A percentile compares a stretch with the other conserved stretches of the same genome.
phyloP scores from a whole-genome alignment of 257 asterid genomes.

The Jacaranda copaia region DNA sequence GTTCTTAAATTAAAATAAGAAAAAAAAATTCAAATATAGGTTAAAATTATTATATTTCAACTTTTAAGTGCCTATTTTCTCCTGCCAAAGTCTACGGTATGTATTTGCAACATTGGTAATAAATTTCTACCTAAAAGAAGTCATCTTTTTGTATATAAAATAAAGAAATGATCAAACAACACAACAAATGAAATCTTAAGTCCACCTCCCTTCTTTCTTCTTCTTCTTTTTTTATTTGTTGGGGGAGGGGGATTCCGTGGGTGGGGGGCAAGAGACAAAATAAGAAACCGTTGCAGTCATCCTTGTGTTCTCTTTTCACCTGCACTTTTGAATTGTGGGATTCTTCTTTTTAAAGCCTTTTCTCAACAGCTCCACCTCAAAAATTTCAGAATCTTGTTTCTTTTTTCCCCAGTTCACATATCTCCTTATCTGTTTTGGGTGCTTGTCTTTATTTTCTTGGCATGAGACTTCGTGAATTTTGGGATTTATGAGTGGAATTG shows the following conservation, averaged over 20 bases:
- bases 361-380: conserved; percentile 27
- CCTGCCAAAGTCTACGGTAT: not conserved
- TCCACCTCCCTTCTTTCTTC: too few species aligned
- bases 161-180: too few species aligned
- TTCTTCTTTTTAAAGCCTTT: conserved; percentile 24
- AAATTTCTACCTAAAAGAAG: too few species aligned
- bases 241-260: too few species aligned
- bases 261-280: conserved; percentile 49
- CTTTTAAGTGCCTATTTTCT: conserved; percentile 9
- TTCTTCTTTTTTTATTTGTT: too few species aligned
- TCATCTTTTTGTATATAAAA: too few species aligned
- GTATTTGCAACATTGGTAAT: not conserved
- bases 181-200: too few species aligned
- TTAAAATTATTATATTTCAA: not conserved
- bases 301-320: conserved; percentile 10
- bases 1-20: conserved; percentile 8
- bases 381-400: conserved; percentile 6
- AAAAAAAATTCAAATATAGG: not conserved
- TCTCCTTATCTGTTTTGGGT: not conserved
- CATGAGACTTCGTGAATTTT: conserved; percentile 3
- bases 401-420: conserved; percentile 18
- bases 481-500: not conserved
- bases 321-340: conserved; percentile 34
- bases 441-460: conserved; percentile 9
- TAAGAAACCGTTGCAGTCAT: conserved; percentile 59